phyloP scores from a whole-genome alignment of 495 filamentous ascomycete species.

The Podospora tetraspora region DNA sequence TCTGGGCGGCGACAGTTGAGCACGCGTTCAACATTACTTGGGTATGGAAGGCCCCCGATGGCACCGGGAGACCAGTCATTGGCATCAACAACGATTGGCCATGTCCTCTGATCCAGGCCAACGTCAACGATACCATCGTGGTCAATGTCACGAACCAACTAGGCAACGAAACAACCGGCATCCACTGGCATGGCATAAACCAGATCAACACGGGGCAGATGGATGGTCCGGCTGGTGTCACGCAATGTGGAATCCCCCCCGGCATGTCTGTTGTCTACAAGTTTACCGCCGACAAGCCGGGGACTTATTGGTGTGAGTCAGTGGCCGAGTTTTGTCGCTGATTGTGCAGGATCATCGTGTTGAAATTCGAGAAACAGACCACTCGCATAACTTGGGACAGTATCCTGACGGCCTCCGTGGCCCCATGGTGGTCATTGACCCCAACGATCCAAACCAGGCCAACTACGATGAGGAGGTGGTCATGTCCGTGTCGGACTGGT shows the following conservation, averaged over 20 bases:
- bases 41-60: slow-evolving; percentile 68
- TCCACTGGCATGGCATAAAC: slow-evolving; percentile 80
- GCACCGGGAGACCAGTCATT: slow-evolving; percentile 60
- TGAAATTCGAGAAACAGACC: slow-evolving; percentile 38
- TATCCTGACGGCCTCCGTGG: slow-evolving; percentile 76
- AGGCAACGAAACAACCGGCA: slow-evolving; percentile 62
- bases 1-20: slow-evolving; percentile 30
- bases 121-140: slow-evolving; percentile 64
- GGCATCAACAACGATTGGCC: slow-evolving; percentile 77
- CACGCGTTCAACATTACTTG: slow-evolving; percentile 63
- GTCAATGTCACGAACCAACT: slow-evolving; percentile 69
- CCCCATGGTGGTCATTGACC: slow-evolving; percentile 66
- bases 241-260: slow-evolving; percentile 66
- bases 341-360: slow-evolving; percentile 6
- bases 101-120: slow-evolving; percentile 60
- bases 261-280: slow-evolving; percentile 58
- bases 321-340: slow-evolving; percentile 18
- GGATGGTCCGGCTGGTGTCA: slow-evolving; percentile 67
- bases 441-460: slow-evolving; percentile 53
- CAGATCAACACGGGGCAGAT: slow-evolving; percentile 64
- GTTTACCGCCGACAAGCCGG: slow-evolving; percentile 61
- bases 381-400: slow-evolving; percentile 67
- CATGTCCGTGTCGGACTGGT: slow-evolving; percentile 57
- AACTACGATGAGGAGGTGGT: slow-evolving; percentile 64
- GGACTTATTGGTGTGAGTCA: slow-evolving; percentile 75